A percentile compares a stretch with the other conserved stretches of the same genome.
These are phyloP conservation scores for Glycine soja DNA, from an alignment of 306 rosid species.

Conservation along the genomic window DNA sequence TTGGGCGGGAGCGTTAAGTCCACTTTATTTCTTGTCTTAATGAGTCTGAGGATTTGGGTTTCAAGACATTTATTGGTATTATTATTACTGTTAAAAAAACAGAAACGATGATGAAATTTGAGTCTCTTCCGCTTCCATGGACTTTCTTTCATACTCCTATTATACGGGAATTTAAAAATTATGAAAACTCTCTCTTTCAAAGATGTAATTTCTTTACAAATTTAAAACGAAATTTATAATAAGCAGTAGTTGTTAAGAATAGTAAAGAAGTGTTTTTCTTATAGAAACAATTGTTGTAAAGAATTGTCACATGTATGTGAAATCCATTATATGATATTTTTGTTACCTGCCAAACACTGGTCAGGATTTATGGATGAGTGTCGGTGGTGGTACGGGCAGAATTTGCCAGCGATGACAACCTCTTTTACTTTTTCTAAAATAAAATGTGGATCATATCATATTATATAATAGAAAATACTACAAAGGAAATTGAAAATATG, in stretches of 20 bases:
- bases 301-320: background rate
- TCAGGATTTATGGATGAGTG: background rate
- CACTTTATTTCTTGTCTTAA: background rate
- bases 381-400: conserved; percentile 15
- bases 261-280: too few species aligned
- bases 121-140: too few species aligned
- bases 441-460: background rate
- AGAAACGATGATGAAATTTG: too few species aligned
- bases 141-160: too few species aligned
- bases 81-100: too few species aligned
- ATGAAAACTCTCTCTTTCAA: too few species aligned
- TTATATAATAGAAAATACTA: background rate
- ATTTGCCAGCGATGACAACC: conserved; percentile 28
- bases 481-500: background rate
- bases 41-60: background rate
- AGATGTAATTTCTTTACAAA: too few species aligned
- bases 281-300: background rate
- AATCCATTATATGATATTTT: background rate
- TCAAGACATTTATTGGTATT: background rate
- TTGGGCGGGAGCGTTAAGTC: conserved; percentile 33
- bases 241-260: too few species aligned
- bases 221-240: too few species aligned
- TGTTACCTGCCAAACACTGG: background rate
- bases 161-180: too few species aligned
- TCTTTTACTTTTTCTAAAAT: background rate